Evolutionary conservation across 2,329 filamentous ascomycete genomes (phyloP).

Genomic region (Decorospora gaudefroyi): DNA sequence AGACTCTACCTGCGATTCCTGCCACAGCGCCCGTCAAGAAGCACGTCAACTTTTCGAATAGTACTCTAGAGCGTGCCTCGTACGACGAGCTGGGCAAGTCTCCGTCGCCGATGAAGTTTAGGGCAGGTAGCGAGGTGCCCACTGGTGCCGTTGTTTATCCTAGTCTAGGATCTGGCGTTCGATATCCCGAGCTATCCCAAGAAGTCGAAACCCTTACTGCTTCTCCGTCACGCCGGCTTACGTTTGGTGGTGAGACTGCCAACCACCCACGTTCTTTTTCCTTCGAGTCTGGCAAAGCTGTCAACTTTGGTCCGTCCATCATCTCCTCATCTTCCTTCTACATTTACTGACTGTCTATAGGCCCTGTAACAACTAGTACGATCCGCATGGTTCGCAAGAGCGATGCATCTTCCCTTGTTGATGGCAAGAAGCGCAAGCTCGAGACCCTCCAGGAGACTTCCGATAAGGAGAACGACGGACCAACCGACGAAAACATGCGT

Average conservation of each 20-base stretch:
- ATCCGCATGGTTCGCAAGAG: conserved; percentile 54
- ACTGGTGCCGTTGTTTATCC: conserved; percentile 41
- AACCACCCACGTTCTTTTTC: conserved; percentile 53
- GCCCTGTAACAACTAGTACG: conserved; percentile 43
- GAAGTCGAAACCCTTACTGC: conserved; percentile 30
- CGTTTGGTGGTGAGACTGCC: conserved; percentile 36
- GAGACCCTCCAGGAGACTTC: conserved; percentile 43
- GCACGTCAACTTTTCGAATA: conserved; percentile 78
- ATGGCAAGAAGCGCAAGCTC: conserved; percentile 54
- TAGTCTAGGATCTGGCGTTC: conserved; percentile 34
- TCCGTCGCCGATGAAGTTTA: conserved; percentile 44
- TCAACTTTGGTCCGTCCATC: conserved; percentile 46
- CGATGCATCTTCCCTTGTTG: conserved; percentile 41
- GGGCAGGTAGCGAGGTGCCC: conserved; percentile 42
- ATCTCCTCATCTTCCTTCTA: neutral
- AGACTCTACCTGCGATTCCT: conserved; percentile 57
- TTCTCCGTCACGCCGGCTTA: conserved; percentile 43
- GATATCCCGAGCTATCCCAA: conserved; percentile 47
- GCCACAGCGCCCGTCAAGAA: conserved; percentile 76
- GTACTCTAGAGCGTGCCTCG: conserved; percentile 58
- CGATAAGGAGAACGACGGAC: conserved; percentile 53
- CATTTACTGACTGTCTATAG: conserved; percentile 17
- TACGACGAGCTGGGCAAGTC: conserved; percentile 42
- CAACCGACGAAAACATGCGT: conserved; percentile 34
- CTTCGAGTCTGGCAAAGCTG: conserved; percentile 53